Evolutionary conservation across 2,329 filamentous ascomycete genomes (phyloP).

Genomic region (Beauveria sp.): DNA sequence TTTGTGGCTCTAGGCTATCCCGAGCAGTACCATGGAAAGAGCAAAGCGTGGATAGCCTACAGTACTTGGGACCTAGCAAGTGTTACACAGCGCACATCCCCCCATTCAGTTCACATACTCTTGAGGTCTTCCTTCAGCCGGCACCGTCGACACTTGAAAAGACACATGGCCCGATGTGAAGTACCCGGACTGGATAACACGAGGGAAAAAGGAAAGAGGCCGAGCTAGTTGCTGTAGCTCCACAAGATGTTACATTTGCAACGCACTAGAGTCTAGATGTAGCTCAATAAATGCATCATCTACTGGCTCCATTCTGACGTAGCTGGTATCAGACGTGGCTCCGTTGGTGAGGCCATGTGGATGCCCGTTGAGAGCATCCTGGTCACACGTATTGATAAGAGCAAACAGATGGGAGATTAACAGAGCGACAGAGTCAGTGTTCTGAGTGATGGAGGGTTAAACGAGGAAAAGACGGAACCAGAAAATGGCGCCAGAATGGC

Average conservation of each 20-base stretch:
- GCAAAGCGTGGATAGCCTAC: not conserved
- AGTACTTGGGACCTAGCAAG: not conserved
- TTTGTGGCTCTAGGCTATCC: not conserved
- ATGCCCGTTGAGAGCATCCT: conserved; percentile 10
- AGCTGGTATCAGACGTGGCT: conserved; percentile 1
- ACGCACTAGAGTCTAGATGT: not conserved
- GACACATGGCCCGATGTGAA: not conserved
- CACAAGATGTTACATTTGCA: conserved; percentile 1
- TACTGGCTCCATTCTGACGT: conserved; percentile 7
- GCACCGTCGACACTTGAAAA: not conserved
- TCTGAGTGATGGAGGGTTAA: not conserved
- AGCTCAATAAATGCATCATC: not conserved
- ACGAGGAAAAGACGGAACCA: conserved; percentile 6
- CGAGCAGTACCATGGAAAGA: not conserved
- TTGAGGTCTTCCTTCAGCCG: not conserved
- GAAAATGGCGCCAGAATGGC: not conserved
- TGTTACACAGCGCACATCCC: not conserved
- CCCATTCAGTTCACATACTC: not conserved
- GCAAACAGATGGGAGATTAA: not conserved
- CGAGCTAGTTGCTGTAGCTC: not conserved
- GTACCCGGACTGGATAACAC: not conserved
- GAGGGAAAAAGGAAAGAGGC: not conserved
- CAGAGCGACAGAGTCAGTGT: not conserved
- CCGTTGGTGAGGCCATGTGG: conserved; percentile 10
- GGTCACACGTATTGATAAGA: conserved; percentile 6